A percentile compares a stretch with the other conserved stretches of the same genome.
phyloP scores from a whole-genome alignment of 1,139 yeast species.

The Protomyces macrosporus region DNA sequence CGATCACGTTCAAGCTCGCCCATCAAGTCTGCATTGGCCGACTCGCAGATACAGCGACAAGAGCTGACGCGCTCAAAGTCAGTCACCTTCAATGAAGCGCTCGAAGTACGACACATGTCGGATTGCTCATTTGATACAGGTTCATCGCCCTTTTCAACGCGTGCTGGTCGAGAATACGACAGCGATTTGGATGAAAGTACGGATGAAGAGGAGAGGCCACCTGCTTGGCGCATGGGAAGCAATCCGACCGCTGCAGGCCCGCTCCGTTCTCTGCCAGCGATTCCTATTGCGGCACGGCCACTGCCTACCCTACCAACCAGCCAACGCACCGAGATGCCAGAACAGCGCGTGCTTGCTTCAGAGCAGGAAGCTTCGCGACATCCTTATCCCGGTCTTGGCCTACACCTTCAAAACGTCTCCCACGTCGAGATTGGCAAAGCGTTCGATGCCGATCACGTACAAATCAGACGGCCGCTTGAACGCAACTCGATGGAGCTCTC shows the following conservation, averaged over 20 bases:
- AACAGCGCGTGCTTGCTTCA: slow-evolving; percentile 3
- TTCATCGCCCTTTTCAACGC: slow-evolving; percentile 12
- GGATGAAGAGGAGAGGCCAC: background rate
- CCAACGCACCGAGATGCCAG: slow-evolving; percentile 1
- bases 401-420: background rate
- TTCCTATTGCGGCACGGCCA: slow-evolving; percentile 5
- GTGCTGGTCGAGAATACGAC: background rate
- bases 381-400: slow-evolving; percentile 15
- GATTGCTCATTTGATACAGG: slow-evolving; percentile 15
- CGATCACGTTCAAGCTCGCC: background rate
- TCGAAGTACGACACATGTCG: slow-evolving; percentile 21
- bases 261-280: background rate
- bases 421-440: background rate
- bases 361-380: slow-evolving; percentile 10
- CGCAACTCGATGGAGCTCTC: background rate
- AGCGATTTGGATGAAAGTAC: background rate
- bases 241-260: background rate
- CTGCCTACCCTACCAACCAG: slow-evolving; percentile 5
- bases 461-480: slow-evolving; percentile 2
- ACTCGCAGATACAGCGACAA: background rate
- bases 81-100: slow-evolving; percentile 21
- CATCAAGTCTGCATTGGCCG: slow-evolving; percentile 11
- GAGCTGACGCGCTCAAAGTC: slow-evolving; percentile 12
- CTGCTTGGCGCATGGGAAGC: background rate
- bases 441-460: slow-evolving; percentile 13